These are phyloP conservation scores for Symbiodinium natans DNA, from an alignment of 73 alveolate species.

Conservation along the genomic window DNA sequence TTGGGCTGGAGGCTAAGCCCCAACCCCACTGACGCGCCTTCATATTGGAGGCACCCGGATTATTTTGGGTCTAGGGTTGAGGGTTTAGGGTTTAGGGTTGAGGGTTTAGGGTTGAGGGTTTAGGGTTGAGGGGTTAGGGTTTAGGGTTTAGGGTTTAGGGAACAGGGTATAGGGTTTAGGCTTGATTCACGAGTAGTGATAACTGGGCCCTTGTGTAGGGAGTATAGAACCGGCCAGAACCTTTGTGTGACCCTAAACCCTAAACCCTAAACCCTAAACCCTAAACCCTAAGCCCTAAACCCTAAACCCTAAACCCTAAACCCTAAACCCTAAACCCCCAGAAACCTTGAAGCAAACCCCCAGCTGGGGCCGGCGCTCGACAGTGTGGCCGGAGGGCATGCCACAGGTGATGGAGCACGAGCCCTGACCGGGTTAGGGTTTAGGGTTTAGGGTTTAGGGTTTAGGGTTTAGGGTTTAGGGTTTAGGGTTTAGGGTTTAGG, in stretches of 20 bases:
- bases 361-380: not conserved
- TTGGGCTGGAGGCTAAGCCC: no score
- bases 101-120: not conserved
- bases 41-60: no score
- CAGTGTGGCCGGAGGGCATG: conserved; percentile 56
- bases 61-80: no score
- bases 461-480: no score
- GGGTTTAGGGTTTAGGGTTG: no score
- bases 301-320: not conserved
- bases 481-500: not conserved
- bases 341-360: not conserved
- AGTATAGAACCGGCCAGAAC: no score
- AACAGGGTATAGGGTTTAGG: not conserved
- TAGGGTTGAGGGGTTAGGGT: no score
- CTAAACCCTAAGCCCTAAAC: not conserved
- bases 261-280: not conserved
- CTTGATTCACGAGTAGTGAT: no score
- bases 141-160: no score
- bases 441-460: not conserved
- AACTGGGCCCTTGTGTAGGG: no score
- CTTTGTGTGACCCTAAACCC: not conserved
- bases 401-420: conserved; percentile 52
- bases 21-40: no score
- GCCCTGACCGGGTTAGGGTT: conserved; percentile 8
- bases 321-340: not conserved